phyloP scores from a whole-genome alignment of 1,284 basidiomycete species.

The Pholiota adiposa region DNA sequence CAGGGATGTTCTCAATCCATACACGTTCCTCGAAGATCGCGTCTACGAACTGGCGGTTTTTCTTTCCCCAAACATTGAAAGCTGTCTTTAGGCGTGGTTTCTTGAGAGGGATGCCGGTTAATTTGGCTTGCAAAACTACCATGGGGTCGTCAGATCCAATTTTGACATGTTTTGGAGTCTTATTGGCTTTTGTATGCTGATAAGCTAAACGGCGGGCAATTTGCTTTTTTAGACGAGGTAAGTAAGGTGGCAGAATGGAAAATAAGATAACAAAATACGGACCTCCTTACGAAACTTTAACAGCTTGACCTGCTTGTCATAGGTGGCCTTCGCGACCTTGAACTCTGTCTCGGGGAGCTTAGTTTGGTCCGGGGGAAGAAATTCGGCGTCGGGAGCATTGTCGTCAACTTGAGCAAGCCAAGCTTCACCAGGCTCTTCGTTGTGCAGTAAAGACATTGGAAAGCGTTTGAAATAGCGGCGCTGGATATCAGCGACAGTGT shows the following conservation, averaged over 20 bases:
- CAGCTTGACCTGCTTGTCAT: not conserved
- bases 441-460: slow-evolving; percentile 1
- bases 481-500: slow-evolving; percentile 5
- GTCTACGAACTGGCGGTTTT: slow-evolving; percentile 3
- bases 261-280: not conserved
- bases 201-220: slow-evolving; percentile 15
- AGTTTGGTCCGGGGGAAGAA: not conserved
- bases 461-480: slow-evolving; percentile 9
- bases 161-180: not conserved
- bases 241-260: not conserved
- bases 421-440: slow-evolving; percentile 8
- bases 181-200: slow-evolving; percentile 16
- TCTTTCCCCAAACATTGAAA: slow-evolving; percentile 14
- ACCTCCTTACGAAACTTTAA: slow-evolving; percentile 6
- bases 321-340: not conserved
- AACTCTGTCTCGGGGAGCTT: slow-evolving; percentile 1
- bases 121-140: not conserved
- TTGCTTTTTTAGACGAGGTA: slow-evolving; percentile 9
- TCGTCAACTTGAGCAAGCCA: slow-evolving; percentile 10
- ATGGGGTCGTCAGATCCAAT: slow-evolving; percentile 7
- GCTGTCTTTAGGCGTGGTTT: slow-evolving; percentile 6
- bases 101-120: not conserved
- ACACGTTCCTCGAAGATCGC: not conserved
- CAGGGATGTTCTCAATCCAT: not conserved
- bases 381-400: slow-evolving; percentile 4